Base-by-base conservation (phyloP, 129 eudicot genomes). In the Helianthus tuberosus region DNA sequence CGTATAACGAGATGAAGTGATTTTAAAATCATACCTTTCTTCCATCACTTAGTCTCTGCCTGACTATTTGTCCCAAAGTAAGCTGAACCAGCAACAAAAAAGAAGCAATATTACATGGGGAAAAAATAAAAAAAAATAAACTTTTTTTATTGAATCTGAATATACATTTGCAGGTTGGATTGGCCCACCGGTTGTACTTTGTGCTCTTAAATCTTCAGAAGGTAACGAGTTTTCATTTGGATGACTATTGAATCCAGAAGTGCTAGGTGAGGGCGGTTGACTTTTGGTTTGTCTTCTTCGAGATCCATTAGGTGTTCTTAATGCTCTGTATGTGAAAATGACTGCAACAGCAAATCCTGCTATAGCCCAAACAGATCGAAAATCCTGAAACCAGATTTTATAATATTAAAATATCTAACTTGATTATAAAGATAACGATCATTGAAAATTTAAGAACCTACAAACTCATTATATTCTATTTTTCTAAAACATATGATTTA, bases 341-440 rank as follows among this genome's bases (percentile, higher is more conserved):
- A 92, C 73, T 35, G 96, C 98, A 79, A 92, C 74, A 29, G 96
- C 96, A 72, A 92, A 81, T 43, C 96, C 98, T 5, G 98, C 98
- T 73, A 92, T 66, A 61, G 98, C 88, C 77, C 91, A 88, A 47
- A 83, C 68, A 25, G 91, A 85, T 74, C 86, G 81, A 53, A 87
- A 63, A 89, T 92, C 96, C 98, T 92, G 77, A 70, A 51, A 75
- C 38, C 46, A 47, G 51, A 69, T 43, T 64, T 20, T 20, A 53
- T 0, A 17, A 50, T 48, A 5, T 74, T 58, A 71, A 36, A 52
- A 51, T 16, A 11, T 12, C 5, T 29, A 25, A 6, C 25, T 63
- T 35, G 23, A 63, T n/a, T n/a, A 63, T 38, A 36, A 36, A n/a
- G 47, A 63, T 63, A 14, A 38, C 6, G 47, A 63, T 64, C 23